Evolutionary conservation across 225 moss, liverwort and hornwort species (phyloP).

Genomic region (Rhytidiadelphus loreus): DNA sequence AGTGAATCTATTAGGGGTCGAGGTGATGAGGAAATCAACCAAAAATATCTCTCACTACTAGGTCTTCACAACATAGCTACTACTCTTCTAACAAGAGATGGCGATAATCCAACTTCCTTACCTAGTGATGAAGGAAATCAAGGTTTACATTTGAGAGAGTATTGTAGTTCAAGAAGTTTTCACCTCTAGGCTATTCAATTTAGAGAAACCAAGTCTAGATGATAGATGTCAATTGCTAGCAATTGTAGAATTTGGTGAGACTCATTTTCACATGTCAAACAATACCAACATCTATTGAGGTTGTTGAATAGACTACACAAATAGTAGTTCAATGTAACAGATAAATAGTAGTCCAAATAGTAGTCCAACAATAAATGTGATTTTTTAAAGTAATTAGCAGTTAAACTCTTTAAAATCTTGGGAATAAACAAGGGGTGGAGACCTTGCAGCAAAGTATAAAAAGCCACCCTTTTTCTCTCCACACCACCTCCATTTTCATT

Average conservation of each 20-base stretch:
- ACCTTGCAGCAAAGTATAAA: no score
- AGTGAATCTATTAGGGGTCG: background rate
- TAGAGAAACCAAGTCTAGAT: background rate
- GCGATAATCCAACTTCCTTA: background rate
- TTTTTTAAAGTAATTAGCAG: no score
- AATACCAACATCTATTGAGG: background rate
- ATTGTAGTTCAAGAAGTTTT: background rate
- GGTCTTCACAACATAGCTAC: background rate
- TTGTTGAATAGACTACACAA: rapidly evolving
- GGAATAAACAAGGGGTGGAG: no score
- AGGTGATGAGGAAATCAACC: background rate
- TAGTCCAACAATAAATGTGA: no score
- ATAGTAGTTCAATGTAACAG: background rate
- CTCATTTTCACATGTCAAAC: background rate
- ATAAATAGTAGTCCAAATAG: no score
- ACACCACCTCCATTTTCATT: no score
- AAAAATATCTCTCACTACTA: background rate
- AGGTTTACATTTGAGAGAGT: background rate
- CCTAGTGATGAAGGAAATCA: background rate
- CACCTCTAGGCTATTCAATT: background rate
- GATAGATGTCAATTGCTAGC: background rate
- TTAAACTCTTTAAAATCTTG: no score
- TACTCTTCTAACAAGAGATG: rapidly evolving
- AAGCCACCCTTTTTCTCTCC: no score
- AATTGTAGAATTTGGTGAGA: background rate